Base-by-base conservation (phyloP, 352 stramenopile genomes). In the Pythium oligandrum region DNA sequence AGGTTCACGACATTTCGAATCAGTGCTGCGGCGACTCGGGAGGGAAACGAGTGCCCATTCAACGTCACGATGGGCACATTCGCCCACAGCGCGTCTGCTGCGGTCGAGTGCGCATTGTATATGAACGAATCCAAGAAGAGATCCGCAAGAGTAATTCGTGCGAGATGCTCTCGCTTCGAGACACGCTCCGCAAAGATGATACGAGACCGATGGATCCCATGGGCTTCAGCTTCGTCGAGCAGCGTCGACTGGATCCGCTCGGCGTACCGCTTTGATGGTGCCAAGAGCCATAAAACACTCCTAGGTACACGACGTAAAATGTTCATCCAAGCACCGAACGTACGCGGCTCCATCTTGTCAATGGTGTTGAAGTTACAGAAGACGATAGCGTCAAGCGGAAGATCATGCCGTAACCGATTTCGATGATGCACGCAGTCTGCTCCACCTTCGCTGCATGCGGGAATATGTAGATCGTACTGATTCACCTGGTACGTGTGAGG, bases 91-190 rank as follows among this genome's bases (percentile, higher is more conserved):
- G 84, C 83, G 54, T 98, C 95, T 12, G 81, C 75, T 11, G 92
- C 95, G 2, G 96, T 97, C 9, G 94, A 98, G 61, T 98, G 96
- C n/a, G 95, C 95, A 42, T 94, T 97, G 71, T 98, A 98, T 6
- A 95, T 66, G 43, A 97, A 83, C 10, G 93, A 97, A 61, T 98
- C 96, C n/a, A 98, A 63, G 49, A 98, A 98, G 3, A 98, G 26
- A 62, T 98, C 93, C 0, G 83, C 88, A 9, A 76, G 40, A 4
- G 60, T 61, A 8, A 98, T 61, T 7, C 96, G 78, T 9, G 67
- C 65, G 4, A 98, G 64, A 63, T 98, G 95, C 5, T 55, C 36
- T 4, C 55, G 51, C 48, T 96, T 93, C n/a, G 68, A 35, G 0
- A 78, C 50, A 5, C 75, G 68, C n/a, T 53, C 50, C 2, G 79